Evolutionary conservation across 352 stramenopile genomes (phyloP), one percentile per base, ranked within the genome.

Genomic region (Pythium insidiosum): DNA sequence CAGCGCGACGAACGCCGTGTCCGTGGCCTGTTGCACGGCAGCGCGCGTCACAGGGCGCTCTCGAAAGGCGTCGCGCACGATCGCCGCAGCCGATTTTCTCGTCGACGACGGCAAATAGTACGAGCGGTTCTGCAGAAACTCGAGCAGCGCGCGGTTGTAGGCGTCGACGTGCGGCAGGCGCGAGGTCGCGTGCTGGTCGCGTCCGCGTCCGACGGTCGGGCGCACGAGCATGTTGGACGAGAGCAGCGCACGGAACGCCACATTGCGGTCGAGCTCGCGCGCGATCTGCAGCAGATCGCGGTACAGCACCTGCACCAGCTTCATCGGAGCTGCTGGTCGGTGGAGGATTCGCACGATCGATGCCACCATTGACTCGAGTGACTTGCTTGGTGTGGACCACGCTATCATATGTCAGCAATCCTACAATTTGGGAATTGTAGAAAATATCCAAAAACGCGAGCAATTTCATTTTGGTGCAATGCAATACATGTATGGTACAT

Each of bases 1-100:
- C 16, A 90, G 58, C 29, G 70, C 72, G n/a, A 84, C 51, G 22
- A 89, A 73, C 7, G 77, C 77, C 21, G 68, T 66, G 53, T 89
- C 77, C 15, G 86, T 53, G 5, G 30, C 20, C 13, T 30, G 43
- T 40, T n/a, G 53, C 18, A n/a, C 6, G 29, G 43, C 50, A n/a
- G 39, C 19, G 9, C 2, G 29, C 2, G 0, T 31, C 2, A 21
- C 13, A 6, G 21, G 30, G 15, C 11, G 47, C 49, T 37, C 15
- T 35, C 68, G 68, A 53, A 81, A 86, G 9, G 71, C 56, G 19
- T 80, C 70, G 12, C 64, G 64, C 34, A 80, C 67, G 43, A 86
- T 52, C 38, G 64, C 41, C 28, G 52, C 30, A 18, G 80, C 55
- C 31, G 58, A 51, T 24, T 57, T 53, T 23, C 64, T 63, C 24